phyloP scores from a whole-genome alignment of 768 basidiomycete genomes.

The Hysterangium stoloniferum region DNA sequence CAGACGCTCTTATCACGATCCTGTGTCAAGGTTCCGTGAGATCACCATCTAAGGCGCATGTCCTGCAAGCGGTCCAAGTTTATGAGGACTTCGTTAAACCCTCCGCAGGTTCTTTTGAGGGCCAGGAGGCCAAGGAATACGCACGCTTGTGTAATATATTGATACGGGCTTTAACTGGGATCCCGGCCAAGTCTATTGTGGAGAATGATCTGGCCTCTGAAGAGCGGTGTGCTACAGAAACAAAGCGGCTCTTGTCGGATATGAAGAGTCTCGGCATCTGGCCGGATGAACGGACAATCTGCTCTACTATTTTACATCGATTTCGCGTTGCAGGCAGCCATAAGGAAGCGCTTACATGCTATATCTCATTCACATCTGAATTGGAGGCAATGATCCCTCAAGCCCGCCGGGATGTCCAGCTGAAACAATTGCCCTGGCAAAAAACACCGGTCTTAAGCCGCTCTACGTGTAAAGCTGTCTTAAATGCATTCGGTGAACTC shows the following conservation, averaged over 20 bases:
- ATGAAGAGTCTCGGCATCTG: constrained; percentile 7
- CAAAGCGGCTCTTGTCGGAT: not conserved
- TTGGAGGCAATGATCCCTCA: not conserved
- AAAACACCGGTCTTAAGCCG: not conserved
- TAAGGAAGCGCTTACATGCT: constrained; percentile 4
- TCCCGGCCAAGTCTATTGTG: not conserved
- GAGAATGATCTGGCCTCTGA: not conserved
- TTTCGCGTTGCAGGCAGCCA: not conserved
- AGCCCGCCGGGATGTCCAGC: too few relatives aligned
- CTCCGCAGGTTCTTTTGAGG: not conserved
- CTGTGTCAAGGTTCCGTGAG: constrained; percentile 36
- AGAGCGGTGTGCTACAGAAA: not conserved
- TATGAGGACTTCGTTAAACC: constrained; percentile 39
- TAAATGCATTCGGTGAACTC: constrained; percentile 55
- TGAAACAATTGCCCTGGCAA: too few relatives aligned
- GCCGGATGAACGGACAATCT: not conserved
- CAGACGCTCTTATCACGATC: constrained; percentile 46
- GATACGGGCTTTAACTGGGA: constrained; percentile 21
- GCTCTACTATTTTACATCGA: constrained; percentile 4
- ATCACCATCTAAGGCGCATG: constrained; percentile 30
- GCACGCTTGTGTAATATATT: constrained; percentile 37
- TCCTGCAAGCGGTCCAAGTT: constrained; percentile 48
- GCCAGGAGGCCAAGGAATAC: not conserved
- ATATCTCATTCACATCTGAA: not conserved
- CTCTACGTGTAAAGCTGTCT: constrained; percentile 52